These are phyloP conservation scores for Ceratopteris richardii DNA, from an alignment of 75 land plant species.

Conservation along the genomic window DNA sequence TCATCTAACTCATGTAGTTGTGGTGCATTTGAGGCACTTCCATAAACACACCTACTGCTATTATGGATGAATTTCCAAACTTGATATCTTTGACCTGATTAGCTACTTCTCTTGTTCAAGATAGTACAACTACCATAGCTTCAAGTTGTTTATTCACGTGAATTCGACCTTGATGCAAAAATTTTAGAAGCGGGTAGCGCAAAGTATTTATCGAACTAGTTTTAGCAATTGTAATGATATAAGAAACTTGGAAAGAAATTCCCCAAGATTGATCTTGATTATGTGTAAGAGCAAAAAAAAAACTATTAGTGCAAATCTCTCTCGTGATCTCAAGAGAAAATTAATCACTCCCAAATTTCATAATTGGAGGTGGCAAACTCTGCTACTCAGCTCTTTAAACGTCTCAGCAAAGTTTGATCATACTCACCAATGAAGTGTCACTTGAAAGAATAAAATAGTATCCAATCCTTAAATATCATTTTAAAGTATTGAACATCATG, in stretches of 20 bases:
- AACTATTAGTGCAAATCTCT: conserved; percentile 91
- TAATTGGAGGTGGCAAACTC: conserved; percentile 88
- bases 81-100: conserved; percentile 89
- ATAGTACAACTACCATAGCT: conserved; percentile 77
- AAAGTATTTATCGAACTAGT: conserved; percentile 97
- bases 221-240: conserved; percentile 94
- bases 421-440: no score
- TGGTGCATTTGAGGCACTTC: conserved; percentile 85
- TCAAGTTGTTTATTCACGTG: conserved; percentile 58
- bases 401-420: no score
- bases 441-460: no score
- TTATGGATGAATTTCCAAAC: conserved; percentile 89
- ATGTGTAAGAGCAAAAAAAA: conserved; percentile 83
- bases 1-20: conserved; percentile 81
- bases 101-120: conserved; percentile 93
- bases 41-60: conserved; percentile 95
- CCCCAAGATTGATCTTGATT: conserved; percentile 99
- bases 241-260: conserved; percentile 66
- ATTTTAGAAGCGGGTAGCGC: conserved; percentile 88
- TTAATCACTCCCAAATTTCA: conserved; percentile 82
- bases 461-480: no score
- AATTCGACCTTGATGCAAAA: conserved; percentile 59
- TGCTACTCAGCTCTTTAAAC: no score
- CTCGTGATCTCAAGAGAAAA: conserved; percentile 80
- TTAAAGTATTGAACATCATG: no score